A percentile compares a stretch with the other conserved stretches of the same genome.
Evolutionary conservation across 768 basidiomycete species (phyloP).

Genomic region (Boletus coccyginus): DNA sequence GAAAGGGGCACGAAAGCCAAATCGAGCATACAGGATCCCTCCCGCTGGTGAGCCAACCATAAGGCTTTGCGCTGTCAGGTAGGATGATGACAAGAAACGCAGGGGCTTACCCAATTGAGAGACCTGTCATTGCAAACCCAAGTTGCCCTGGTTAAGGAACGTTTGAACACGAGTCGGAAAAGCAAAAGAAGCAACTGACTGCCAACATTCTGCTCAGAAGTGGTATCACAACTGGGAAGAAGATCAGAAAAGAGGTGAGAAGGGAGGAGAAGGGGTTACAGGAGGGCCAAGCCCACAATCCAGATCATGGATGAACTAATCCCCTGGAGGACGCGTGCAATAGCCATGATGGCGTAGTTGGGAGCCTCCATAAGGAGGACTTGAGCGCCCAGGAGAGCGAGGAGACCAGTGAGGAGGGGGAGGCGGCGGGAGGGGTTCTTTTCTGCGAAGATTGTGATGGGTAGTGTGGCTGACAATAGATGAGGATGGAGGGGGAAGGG

Average conservation of each 20-base stretch:
- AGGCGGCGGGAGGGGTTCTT: slow-evolving; percentile 41
- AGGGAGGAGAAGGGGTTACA: slow-evolving; percentile 35
- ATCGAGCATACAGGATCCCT: slow-evolving; percentile 49
- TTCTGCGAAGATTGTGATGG: slow-evolving; percentile 57
- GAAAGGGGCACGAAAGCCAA: slow-evolving; percentile 62
- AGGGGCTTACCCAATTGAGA: slow-evolving; percentile 48
- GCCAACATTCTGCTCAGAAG: slow-evolving; percentile 47
- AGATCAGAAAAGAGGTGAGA: slow-evolving; percentile 8
- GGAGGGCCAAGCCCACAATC: slow-evolving; percentile 58
- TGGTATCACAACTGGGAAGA: slow-evolving; percentile 50
- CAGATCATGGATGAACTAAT: slow-evolving; percentile 59
- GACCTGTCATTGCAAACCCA: slow-evolving; percentile 57
- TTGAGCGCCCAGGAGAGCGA: slow-evolving; percentile 52
- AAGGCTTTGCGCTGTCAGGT: slow-evolving; percentile 32
- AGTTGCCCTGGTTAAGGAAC: slow-evolving; percentile 44
- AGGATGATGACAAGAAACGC: neutral
- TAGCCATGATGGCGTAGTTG: slow-evolving; percentile 51
- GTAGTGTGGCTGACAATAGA: slow-evolving; percentile 45
- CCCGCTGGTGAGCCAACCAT: slow-evolving; percentile 58
- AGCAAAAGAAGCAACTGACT: slow-evolving; percentile 35
- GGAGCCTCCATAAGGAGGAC: slow-evolving; percentile 63
- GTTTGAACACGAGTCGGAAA: neutral
- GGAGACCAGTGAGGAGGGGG: slow-evolving; percentile 50
- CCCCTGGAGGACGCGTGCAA: slow-evolving; percentile 60
- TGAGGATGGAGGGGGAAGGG: neutral